Evolutionary conservation across 331 rosid genomes (phyloP), one percentile per base, ranked within the genome.

Genomic region (Arachis monticola): DNA sequence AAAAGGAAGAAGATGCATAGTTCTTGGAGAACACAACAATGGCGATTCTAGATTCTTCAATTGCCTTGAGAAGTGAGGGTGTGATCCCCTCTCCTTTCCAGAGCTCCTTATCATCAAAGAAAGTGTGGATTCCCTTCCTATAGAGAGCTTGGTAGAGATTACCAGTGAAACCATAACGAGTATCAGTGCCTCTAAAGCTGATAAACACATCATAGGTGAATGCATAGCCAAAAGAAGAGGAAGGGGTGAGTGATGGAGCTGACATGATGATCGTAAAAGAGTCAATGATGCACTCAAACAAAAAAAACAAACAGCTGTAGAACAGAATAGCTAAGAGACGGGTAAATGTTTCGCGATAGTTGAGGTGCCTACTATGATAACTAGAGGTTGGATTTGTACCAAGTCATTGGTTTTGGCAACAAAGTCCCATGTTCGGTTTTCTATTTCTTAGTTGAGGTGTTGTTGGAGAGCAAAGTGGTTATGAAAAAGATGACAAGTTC

Each of bases 181-280:
- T 57, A 4, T 79, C 83, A 1, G 13, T 12, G 1, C 78, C 74
- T 38, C 70, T 46, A 32, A 72, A 79, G 64, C 64, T 79, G 10
- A 79, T 40, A 10, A 65, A 72, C 1, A 79, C 79, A 6, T 72
- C 79, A 10, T 50, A 50, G 2, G 5, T 8, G 1, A 41, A 79
- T 8, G 0, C 41, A 10, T 8, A 10, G n/a, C 2, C 6, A 64
- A 51, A 38, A 4, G 64, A 63, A 3, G 64, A 69, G 2, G 72
- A 48, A 48, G 53, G 52, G 5, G 53, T 35, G 40, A 35, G 40
- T 35, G 4, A 47, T 10, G 53, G 9, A 48, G 53, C 4, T 48
- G 9, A 12, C 53, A 35, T 35, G 40, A 35, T 35, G 40, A 35
- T 35, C 3, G 3, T 4, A 35, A 35, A 35, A 35, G 40, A 4